A percentile compares a stretch with the other conserved stretches of the same genome.
These are phyloP conservation scores for Penicillium oxalicum DNA, from an alignment of 2,329 filamentous ascomycete species.

Conservation along the genomic window DNA sequence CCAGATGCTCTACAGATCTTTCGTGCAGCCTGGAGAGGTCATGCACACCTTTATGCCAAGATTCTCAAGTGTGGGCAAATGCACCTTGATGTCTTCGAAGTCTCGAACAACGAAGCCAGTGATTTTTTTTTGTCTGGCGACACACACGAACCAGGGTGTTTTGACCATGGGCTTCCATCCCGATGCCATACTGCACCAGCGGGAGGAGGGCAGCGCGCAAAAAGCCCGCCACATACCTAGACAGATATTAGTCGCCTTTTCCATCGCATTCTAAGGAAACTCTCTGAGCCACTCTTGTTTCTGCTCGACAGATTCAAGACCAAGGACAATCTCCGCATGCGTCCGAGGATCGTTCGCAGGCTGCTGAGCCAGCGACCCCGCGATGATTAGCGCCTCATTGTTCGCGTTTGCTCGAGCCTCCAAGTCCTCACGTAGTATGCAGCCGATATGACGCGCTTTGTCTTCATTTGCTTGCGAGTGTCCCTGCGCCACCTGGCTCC, in stretches of 20 bases:
- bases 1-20: slow-evolving; percentile 11
- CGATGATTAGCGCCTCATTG: too few species aligned
- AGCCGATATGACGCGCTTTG: too few species aligned
- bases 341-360: too few species aligned
- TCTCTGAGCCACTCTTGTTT: slow-evolving; percentile 15
- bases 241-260: neutral
- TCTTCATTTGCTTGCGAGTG: too few species aligned
- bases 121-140: slow-evolving; percentile 8
- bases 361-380: too few species aligned
- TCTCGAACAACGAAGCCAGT: slow-evolving; percentile 20
- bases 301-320: slow-evolving; percentile 7
- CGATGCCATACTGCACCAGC: slow-evolving; percentile 14
- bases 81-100: slow-evolving; percentile 17
- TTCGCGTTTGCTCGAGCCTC: too few species aligned
- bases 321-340: slow-evolving; percentile 10
- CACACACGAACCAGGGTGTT: slow-evolving; percentile 16
- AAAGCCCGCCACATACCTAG: slow-evolving; percentile 12
- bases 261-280: neutral
- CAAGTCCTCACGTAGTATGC: too few species aligned
- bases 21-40: slow-evolving; percentile 4
- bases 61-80: slow-evolving; percentile 2
- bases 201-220: slow-evolving; percentile 13
- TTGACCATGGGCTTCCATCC: slow-evolving; percentile 42
- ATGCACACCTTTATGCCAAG: slow-evolving; percentile 2
- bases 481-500: too few species aligned